Percentiles rank a stretch among this genome's conserved stretches.
Conservation (phyloP, 2,329 filamentous ascomycete species). For the Diplodia scrobiculata region DNA sequence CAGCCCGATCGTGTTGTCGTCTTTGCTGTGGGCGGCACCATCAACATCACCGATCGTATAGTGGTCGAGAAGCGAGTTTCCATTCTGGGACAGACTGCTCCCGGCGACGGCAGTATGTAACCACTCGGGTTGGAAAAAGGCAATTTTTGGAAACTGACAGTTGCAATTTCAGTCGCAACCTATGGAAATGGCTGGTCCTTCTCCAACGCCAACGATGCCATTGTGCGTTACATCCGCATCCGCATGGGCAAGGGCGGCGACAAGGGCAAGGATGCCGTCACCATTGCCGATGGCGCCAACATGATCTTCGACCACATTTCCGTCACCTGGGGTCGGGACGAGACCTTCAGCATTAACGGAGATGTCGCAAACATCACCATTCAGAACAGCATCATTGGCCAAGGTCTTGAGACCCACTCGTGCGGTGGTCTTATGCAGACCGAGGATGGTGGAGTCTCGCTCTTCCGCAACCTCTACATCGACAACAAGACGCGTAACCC, state of each 20-base stretch:
- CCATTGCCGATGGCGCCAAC: slow-evolving; percentile 56
- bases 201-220: slow-evolving; percentile 56
- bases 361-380: slow-evolving; percentile 53
- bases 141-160: neutral
- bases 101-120: slow-evolving; percentile 46
- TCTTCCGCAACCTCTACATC: slow-evolving; percentile 60
- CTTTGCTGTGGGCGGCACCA: slow-evolving; percentile 55
- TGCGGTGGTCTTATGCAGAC: slow-evolving; percentile 58
- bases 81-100: slow-evolving; percentile 57
- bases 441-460: slow-evolving; percentile 51
- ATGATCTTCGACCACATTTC: slow-evolving; percentile 62
- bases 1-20: slow-evolving; percentile 54
- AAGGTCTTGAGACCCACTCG: slow-evolving; percentile 58
- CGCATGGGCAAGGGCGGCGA: slow-evolving; percentile 56
- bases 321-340: slow-evolving; percentile 59
- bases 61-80: slow-evolving; percentile 54
- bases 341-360: slow-evolving; percentile 58
- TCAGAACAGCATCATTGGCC: slow-evolving; percentile 57
- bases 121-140: neutral
- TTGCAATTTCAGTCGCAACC: slow-evolving; percentile 48
- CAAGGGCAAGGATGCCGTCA: slow-evolving; percentile 58
- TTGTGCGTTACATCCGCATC: slow-evolving; percentile 59
- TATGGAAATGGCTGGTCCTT: slow-evolving; percentile 60
- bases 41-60: slow-evolving; percentile 52
- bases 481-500: slow-evolving; percentile 62